A percentile compares a stretch with the other conserved stretches of the same genome.
Conservation (phyloP, 768 basidiomycete species). For the Naganishia antarctica region DNA sequence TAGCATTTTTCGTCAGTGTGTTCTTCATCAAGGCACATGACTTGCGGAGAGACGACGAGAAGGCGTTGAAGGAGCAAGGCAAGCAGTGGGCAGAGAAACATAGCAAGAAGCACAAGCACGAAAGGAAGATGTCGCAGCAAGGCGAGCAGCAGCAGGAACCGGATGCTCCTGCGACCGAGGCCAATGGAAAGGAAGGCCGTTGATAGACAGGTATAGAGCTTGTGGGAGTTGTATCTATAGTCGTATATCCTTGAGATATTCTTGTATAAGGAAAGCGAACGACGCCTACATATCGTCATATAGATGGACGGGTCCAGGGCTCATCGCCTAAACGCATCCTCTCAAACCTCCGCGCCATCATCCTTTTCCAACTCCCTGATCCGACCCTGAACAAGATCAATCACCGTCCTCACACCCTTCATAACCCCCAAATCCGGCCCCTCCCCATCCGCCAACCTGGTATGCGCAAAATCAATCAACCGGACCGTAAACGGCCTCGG, state of each 20-base stretch:
- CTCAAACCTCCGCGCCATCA: background rate
- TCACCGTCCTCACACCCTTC: slow-evolving; percentile 64
- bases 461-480: slow-evolving; percentile 94
- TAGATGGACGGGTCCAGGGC: no score
- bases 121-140: background rate
- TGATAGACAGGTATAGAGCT: background rate
- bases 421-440: slow-evolving; percentile 78
- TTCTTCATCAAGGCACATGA: slow-evolving; percentile 56
- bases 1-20: slow-evolving; percentile 58
- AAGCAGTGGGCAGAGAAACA: slow-evolving; percentile 46
- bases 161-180: background rate
- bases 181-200: background rate
- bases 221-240: background rate
- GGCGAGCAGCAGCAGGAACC: background rate
- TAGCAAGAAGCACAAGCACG: slow-evolving; percentile 28
- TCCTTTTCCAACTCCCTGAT: slow-evolving; percentile 52
- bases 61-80: slow-evolving; percentile 50
- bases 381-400: slow-evolving; percentile 60
- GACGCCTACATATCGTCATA: no score
- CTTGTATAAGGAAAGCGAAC: background rate
- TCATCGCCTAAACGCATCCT: background rate
- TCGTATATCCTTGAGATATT: background rate
- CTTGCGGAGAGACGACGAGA: slow-evolving; percentile 55
- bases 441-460: slow-evolving; percentile 60
- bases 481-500: slow-evolving; percentile 62